Evolutionary conservation across 208 protist genomes (phyloP).

Genomic region (Trypanosoma avium): DNA sequence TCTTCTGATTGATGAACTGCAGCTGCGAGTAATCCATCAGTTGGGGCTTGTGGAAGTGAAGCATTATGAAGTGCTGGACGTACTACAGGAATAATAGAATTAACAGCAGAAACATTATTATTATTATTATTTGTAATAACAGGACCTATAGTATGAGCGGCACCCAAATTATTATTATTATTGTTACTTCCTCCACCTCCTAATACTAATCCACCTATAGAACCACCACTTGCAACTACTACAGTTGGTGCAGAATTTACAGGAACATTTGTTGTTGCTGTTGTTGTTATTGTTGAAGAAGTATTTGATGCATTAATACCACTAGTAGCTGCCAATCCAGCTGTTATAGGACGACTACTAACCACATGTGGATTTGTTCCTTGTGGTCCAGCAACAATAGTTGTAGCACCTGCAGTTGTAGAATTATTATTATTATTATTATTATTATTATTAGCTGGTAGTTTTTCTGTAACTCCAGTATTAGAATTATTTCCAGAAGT

Average conservation of each 20-base stretch:
- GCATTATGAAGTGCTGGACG: conserved; percentile 66
- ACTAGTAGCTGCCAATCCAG: conserved; percentile 12
- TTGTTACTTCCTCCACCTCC: too few species aligned
- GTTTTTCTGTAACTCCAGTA: too few species aligned
- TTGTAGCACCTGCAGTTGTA: background rate
- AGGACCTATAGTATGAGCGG: conserved; percentile 9
- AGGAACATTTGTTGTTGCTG: conserved; percentile 25
- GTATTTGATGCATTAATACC: background rate
- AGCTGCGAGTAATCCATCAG: conserved; percentile 67
- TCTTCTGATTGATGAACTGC: conserved; percentile 69
- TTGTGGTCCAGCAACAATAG: background rate
- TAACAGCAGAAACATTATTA: conserved; percentile 27
- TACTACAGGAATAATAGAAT: conserved; percentile 21
- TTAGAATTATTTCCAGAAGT: too few species aligned
- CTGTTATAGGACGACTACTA: conserved; percentile 21
- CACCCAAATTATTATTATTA: conserved; percentile 11
- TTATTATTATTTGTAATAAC: conserved; percentile 16
- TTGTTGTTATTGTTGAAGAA: conserved; percentile 3
- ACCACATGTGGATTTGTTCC: conserved; percentile 6
- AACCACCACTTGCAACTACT: too few species aligned
- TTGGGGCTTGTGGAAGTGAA: conserved; percentile 56
- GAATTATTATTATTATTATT: background rate
- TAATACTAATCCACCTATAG: too few species aligned
- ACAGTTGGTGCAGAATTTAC: too few species aligned
- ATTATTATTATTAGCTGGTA: background rate